phyloP scores from a whole-genome alignment of 1,284 basidiomycete species.

The Boletus smithii region DNA sequence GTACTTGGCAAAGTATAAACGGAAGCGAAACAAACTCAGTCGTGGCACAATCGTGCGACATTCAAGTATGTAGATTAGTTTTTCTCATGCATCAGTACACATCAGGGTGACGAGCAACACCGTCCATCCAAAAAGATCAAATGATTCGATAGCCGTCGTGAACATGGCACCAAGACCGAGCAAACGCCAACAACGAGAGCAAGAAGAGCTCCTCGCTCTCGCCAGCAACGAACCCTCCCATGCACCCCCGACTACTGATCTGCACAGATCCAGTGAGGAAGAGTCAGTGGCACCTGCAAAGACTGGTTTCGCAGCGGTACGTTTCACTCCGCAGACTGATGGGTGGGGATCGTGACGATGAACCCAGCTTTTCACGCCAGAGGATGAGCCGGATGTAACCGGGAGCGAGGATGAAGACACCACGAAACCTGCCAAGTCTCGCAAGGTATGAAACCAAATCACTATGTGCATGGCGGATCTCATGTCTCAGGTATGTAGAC shows the following conservation, averaged over 20 bases:
- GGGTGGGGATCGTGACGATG: conserved; percentile 16
- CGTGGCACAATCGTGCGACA: no score
- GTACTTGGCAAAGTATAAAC: no score
- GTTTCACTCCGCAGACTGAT: conserved; percentile 22
- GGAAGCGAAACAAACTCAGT: no score
- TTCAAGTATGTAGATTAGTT: no score
- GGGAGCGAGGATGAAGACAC: conserved; percentile 28
- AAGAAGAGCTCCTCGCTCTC: conserved; percentile 69
- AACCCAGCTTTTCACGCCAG: conserved; percentile 34
- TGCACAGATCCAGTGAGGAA: conserved; percentile 30
- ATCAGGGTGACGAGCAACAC: no score
- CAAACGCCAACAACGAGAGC: conserved; percentile 82
- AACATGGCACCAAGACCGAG: conserved; percentile 73
- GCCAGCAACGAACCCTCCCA: conserved; percentile 26
- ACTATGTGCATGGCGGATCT: neutral
- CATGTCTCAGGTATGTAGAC: conserved; percentile 21
- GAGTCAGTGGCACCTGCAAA: conserved; percentile 24
- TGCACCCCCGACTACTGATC: conserved; percentile 20
- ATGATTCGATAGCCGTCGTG: conserved; percentile 8
- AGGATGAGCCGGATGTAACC: conserved; percentile 39
- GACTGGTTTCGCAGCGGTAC: conserved; percentile 57
- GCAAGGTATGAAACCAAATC: conserved; percentile 38
- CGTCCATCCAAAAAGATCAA: neutral
- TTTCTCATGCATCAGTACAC: no score
- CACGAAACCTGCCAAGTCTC: conserved; percentile 37